phyloP scores from a whole-genome alignment of 208 protist genomes.

The Crithidia mellificae region DNA sequence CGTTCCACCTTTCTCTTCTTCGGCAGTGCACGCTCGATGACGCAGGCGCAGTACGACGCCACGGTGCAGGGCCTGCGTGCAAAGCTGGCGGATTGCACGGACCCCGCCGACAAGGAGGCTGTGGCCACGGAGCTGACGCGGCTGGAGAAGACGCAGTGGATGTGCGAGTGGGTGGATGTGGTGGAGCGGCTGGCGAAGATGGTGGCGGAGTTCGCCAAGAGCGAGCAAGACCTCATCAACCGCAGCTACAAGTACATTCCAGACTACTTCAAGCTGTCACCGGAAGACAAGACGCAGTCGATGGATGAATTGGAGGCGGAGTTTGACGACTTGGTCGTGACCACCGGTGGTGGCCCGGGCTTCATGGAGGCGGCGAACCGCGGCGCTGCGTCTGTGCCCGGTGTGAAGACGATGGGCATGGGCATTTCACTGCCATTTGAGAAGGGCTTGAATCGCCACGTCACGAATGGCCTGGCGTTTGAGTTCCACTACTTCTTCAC shows the following conservation, averaged over 20 bases:
- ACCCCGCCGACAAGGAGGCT: conserved; percentile 21
- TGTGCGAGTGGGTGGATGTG: conserved; percentile 89
- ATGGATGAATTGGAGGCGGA: conserved; percentile 22
- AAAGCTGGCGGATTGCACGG: conserved; percentile 24
- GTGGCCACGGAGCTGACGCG: conserved; percentile 47
- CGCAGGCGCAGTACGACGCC: conserved; percentile 60
- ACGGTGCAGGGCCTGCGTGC: conserved; percentile 37
- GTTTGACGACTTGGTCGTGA: conserved; percentile 79
- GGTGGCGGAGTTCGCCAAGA: conserved; percentile 66
- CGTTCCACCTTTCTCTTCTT: conserved; percentile 92
- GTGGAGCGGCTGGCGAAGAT: conserved; percentile 60
- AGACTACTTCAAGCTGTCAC: conserved; percentile 75
- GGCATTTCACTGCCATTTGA: conserved; percentile 94
- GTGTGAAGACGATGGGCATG: conserved; percentile 89
- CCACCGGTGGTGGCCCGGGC: conserved; percentile 90
- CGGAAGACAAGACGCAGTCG: conserved; percentile 29
- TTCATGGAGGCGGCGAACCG: conserved; percentile 95
- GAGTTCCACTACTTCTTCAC: conserved; percentile 96
- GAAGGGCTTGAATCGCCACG: conserved; percentile 89
- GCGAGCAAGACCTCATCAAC: conserved; percentile 54
- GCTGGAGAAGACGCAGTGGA: conserved; percentile 85
- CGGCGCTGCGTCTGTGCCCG: conserved; percentile 73
- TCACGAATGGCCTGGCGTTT: conserved; percentile 87
- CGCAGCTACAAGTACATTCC: conserved; percentile 61
- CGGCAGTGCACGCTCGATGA: conserved; percentile 90